Base-by-base conservation (phyloP, 805 yeast genomes). In the Dipodascopsis uninucleata region DNA sequence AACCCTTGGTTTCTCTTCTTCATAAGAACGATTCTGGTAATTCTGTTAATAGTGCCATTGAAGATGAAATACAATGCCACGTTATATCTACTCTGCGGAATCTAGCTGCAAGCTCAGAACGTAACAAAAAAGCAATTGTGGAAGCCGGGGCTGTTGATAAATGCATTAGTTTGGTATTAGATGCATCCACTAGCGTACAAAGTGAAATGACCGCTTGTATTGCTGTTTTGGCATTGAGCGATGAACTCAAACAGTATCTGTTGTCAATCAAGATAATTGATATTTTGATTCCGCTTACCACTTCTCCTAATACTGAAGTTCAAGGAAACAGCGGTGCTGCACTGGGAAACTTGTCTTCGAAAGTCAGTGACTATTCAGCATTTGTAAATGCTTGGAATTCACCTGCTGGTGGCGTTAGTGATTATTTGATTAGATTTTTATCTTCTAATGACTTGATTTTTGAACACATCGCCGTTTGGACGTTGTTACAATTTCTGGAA, bases 251-350 rank as follows among this genome's bases (percentile, higher is more conserved):
- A 68, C 77, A 82, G 40, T 83, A 83, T 59, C 72, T 93, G 58
- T 77, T 93, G 56, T 84, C 85, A 49, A 75, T 88, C 56, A 90
- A 89, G 42, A 81, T 93, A 34, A 76, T 88, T 50, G 88, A 85
- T 58, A 96, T 88, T 28, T 75, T 93, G 53, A 81, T 93, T 47
- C 98, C 98, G 28, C 76, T 93, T 63, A 93, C 97, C 1, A 79
- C 78, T 57, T 84, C 94, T 33, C 76, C 76, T 44, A 88, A 88
- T 63, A 84, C 88, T 47, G 98, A 94, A 67, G 97, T 93, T 14
- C 93, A 96, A 65, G 98, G 98, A 45, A 93, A 93, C 66, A 85
- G 96, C 1, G 98, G 97, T 12, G 98, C 98, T 28, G 97, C 98
- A 1, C 75, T 93, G 56, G 98, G 98, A 24, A 93, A 93, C 62